Evolutionary conservation across 345 rosid species (phyloP), one percentile per base, ranked within the genome.

Genomic region (Lepidium didymum): DNA sequence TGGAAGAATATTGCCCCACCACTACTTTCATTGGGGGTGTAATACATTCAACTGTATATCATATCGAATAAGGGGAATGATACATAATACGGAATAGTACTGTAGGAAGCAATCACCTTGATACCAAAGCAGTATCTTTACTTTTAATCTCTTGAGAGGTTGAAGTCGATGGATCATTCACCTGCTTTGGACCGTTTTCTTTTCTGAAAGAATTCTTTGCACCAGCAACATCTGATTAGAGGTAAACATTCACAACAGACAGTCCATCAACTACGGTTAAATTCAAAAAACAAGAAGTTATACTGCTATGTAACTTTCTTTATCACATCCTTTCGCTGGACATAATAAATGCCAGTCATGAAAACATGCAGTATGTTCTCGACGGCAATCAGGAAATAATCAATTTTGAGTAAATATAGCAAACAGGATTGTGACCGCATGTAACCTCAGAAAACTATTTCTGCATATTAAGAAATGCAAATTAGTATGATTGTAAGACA

Each of bases 211-310:
- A 81, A 65, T 69, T 77, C 83, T 76, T 88, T 64, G 86, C 77
- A 64, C 80, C 83, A 54, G 83, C 82, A 74, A 77, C 81, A 83
- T 87, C 98, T 92, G 82, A 74, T 58, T 56, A 78, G 73, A 72
- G 42, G 64, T 57, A 74, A 47, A 73, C 60, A 76, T 37, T 58
- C 31, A 27, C 23, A 75, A 73, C 40, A 72, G 58, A 78, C 27
- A 64, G 51, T 54, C 41, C 53, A 72, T 35, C 65, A 58, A 23
- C 9, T 36, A 66, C 69, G 25, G 68, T 50, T 64, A 49, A 3
- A 3, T 7, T 15, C n/a, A 37, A 29, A 63, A 70, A 61, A 55
- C 59, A 44, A 62, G 3, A 69, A 64, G 43, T 55, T 47, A 19
- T 56, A 14, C 77, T 29, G 8, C 65, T 46, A 50, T 4, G 9